phyloP scores from a whole-genome alignment of 768 basidiomycete species.

The Coprinopsis sp. region DNA sequence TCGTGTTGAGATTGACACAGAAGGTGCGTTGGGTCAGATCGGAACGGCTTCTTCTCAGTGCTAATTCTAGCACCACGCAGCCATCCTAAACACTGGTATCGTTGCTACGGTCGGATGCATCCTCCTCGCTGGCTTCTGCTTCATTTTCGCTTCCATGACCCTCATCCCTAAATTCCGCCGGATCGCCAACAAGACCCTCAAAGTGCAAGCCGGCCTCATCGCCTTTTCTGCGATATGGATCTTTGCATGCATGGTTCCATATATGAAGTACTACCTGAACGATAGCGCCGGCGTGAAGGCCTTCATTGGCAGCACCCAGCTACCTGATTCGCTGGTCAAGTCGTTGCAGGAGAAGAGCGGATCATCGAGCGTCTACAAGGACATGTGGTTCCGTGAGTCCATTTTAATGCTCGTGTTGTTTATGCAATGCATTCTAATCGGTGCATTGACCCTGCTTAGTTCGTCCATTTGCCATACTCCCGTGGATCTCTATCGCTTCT shows the following conservation, averaged over 20 bases:
- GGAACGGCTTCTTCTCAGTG: not conserved
- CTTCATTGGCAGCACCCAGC: constrained; percentile 28
- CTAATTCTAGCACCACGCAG: constrained; percentile 19
- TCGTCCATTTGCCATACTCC: constrained; percentile 42
- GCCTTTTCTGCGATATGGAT: constrained; percentile 42
- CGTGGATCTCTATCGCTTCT: constrained; percentile 38
- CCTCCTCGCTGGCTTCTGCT: constrained; percentile 11
- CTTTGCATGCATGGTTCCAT: constrained; percentile 44
- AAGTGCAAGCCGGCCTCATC: constrained; percentile 26
- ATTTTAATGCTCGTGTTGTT: too few species aligned
- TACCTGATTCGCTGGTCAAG: constrained; percentile 36
- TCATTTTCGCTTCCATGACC: constrained; percentile 5
- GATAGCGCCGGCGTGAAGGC: constrained; percentile 42
- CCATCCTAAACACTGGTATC: constrained; percentile 34
- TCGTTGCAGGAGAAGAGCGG: constrained; percentile 32
- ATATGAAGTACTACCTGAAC: constrained; percentile 42
- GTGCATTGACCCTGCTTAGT: constrained; percentile 31
- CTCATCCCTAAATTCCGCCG: not conserved
- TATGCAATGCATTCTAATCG: not conserved
- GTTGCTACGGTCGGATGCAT: constrained; percentile 23
- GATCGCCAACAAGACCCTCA: constrained; percentile 9
- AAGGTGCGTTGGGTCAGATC: constrained; percentile 21
- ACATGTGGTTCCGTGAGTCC: constrained; percentile 45
- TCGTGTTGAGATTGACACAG: constrained; percentile 32
- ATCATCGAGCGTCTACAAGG: constrained; percentile 36